Conservation (phyloP, 2,329 filamentous ascomycete species). For the Clonostachys rosea region DNA sequence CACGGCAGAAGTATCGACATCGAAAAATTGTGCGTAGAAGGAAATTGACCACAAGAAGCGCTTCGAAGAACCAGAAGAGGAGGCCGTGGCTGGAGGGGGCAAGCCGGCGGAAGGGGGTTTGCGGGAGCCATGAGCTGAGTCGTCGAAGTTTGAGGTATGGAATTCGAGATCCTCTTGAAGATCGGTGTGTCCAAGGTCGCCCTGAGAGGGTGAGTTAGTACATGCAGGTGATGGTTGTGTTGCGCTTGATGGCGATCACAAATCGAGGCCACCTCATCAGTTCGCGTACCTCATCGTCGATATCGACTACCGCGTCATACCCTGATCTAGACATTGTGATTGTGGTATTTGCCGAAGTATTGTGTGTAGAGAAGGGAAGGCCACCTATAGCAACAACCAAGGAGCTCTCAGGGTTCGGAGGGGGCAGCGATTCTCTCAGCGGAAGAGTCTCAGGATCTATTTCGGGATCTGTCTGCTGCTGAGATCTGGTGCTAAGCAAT, state of each 20-base stretch:
- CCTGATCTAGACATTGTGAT: constrained; percentile 72
- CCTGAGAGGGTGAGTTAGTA: constrained; percentile 44
- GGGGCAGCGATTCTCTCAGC: too few species aligned
- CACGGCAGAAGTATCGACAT: constrained; percentile 91
- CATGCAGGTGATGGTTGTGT: neutral
- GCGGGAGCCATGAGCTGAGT: constrained; percentile 39
- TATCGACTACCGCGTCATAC: constrained; percentile 97
- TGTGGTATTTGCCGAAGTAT: too few species aligned
- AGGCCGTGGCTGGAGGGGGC: constrained; percentile 50
- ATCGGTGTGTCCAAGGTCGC: constrained; percentile 95
- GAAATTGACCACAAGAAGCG: constrained; percentile 87
- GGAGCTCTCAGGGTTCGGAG: too few species aligned
- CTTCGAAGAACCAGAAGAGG: constrained; percentile 52
- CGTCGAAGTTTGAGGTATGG: constrained; percentile 84
- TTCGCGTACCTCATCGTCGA: constrained; percentile 78
- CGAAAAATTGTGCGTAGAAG: constrained; percentile 98
- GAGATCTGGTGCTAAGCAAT: too few species aligned
- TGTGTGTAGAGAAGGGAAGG: too few species aligned
- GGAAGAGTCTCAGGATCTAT: too few species aligned
- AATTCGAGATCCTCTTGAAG: constrained; percentile 99
- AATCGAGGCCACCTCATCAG: neutral
- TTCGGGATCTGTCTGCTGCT: too few species aligned
- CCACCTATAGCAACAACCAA: too few species aligned
- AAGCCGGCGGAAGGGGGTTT: constrained; percentile 46
- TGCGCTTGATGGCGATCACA: neutral